Evolutionary conservation across 2,329 filamentous ascomycete species (phyloP).

Genomic region (Penicillium sclerotiorum): DNA sequence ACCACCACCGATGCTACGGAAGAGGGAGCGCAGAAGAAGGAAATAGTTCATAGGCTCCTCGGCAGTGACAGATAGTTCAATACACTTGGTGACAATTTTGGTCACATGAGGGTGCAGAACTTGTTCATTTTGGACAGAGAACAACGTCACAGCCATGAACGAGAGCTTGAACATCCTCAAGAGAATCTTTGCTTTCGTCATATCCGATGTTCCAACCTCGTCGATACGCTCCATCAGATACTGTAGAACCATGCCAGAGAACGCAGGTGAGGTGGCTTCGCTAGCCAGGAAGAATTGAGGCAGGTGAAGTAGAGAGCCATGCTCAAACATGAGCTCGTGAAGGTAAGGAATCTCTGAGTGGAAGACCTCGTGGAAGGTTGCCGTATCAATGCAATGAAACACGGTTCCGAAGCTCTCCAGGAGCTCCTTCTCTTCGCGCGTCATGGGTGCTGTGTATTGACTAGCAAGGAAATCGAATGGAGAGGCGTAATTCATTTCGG

Average conservation of each 20-base stretch:
- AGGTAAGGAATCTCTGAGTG: conserved; percentile 95
- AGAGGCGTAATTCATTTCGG: conserved; percentile 74
- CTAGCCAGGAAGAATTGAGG: conserved; percentile 99
- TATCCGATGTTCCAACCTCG: conserved; percentile 88
- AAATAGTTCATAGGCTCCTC: conserved; percentile 99
- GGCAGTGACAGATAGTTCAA: conserved; percentile 91
- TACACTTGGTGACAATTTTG: conserved; percentile 95
- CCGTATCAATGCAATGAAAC: conserved; percentile 97
- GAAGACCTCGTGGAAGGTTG: conserved; percentile 98
- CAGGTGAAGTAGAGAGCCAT: conserved; percentile 89
- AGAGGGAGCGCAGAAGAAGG: conserved; percentile 84
- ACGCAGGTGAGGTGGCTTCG: conserved; percentile 94
- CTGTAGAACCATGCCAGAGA: conserved; percentile 95
- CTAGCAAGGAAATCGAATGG: conserved; percentile 92
- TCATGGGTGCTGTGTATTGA: conserved; percentile 90
- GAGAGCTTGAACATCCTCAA: conserved; percentile 95
- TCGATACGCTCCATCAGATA: conserved; percentile 97
- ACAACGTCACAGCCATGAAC: conserved; percentile 98
- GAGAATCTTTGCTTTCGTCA: conserved; percentile 89
- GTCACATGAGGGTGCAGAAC: conserved; percentile 94
- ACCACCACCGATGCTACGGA: conserved; percentile 93
- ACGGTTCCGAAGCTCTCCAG: conserved; percentile 97
- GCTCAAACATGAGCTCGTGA: conserved; percentile 97
- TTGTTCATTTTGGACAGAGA: conserved; percentile 91
- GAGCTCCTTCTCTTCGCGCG: conserved; percentile 95